phyloP scores from a whole-genome alignment of 208 protist species.

The Crithidia fasciculata region DNA sequence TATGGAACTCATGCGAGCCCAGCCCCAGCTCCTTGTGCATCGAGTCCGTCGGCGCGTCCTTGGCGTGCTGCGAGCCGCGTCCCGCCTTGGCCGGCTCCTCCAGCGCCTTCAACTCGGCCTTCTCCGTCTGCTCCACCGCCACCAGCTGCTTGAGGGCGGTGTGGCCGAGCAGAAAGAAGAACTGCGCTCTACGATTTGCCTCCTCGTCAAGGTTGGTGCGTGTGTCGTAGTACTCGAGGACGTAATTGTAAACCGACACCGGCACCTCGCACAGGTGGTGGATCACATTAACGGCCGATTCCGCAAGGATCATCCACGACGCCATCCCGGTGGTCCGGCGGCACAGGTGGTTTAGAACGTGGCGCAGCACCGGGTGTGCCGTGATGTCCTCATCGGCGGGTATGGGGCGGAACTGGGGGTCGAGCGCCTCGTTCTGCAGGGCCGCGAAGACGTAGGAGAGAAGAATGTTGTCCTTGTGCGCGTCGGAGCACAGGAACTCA shows the following conservation, averaged over 20 bases:
- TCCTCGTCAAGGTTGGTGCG: conserved; percentile 15
- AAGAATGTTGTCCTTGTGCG: conserved; percentile 82
- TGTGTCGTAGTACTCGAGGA: conserved; percentile 68
- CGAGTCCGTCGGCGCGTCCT: conserved; percentile 46
- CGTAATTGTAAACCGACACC: conserved; percentile 76
- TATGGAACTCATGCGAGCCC: conserved; percentile 74
- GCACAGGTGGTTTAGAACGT: conserved; percentile 84
- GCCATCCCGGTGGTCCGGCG: conserved; percentile 68
- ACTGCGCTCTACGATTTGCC: conserved; percentile 65
- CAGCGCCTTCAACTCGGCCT: conserved; percentile 75
- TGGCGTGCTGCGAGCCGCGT: conserved; percentile 11
- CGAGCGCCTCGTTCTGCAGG: conserved; percentile 71
- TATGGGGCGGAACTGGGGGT: conserved; percentile 78
- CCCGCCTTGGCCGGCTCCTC: conserved; percentile 42
- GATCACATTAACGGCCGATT: conserved; percentile 71
- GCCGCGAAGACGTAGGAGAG: conserved; percentile 80
- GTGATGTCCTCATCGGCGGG: conserved; percentile 44
- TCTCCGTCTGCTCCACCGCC: conserved; percentile 78
- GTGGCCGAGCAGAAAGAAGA: conserved; percentile 73
- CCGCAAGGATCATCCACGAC: conserved; percentile 83
- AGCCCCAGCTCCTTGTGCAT: conserved; percentile 91
- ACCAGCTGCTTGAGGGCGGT: conserved; percentile 90
- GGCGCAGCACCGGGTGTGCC: conserved; percentile 62
- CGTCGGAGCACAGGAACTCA: conserved; percentile 60
- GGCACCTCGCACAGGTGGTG: conserved; percentile 81